Base-by-base conservation (phyloP, 2,329 filamentous ascomycete species). In the Diplodia scrobiculata region DNA sequence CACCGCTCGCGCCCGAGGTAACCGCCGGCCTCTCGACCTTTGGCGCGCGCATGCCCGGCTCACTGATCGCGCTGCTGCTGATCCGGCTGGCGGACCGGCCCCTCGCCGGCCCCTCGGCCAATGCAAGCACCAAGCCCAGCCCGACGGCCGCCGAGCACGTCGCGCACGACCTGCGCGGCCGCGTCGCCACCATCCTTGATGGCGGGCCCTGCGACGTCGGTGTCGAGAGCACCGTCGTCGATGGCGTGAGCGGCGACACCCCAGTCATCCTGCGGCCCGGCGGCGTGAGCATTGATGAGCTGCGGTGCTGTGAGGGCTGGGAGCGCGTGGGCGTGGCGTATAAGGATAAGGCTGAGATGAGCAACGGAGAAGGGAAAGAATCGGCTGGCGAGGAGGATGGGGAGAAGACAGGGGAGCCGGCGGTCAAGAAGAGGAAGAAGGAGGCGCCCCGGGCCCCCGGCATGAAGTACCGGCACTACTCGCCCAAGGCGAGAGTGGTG, bases 401-500 rank as follows among this genome's bases (percentile, higher is more conserved):
- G 66, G 86, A 86, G 17, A 86, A 91, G 71, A 82, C 86, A 17
- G 89, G 86, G 89, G 73, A 4, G 86, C 85, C 60, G 72, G 71
- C 65, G 21, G 34, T 13, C 17, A n/a, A 11, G 36, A 21, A 27
- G 21, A 27, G 14, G 36, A 50, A 62, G 45, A 47, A 86, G 5
- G 86, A 85, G 60, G 72, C 70, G 67, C 95, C 95, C 0, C 84
- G 91, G 66, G 95, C 95, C 0, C 95, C 95, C 0, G 95, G 95
- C 0, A 99, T 99, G 95, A 99, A 99, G 79, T 99, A 99, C 76
- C 91, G 95, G 75, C 95, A 99, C 76, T 99, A 99, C 74, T 96
- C 93, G 51, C 95, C 95, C 0, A 91, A 89, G 76, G 96, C 95
- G 0, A 87, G 84, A 53, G 93, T 99, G 1, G 81, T 96, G 14